Base-by-base conservation (phyloP, 2,329 filamentous ascomycete species). In the Arthrinium phaeospermum region DNA sequence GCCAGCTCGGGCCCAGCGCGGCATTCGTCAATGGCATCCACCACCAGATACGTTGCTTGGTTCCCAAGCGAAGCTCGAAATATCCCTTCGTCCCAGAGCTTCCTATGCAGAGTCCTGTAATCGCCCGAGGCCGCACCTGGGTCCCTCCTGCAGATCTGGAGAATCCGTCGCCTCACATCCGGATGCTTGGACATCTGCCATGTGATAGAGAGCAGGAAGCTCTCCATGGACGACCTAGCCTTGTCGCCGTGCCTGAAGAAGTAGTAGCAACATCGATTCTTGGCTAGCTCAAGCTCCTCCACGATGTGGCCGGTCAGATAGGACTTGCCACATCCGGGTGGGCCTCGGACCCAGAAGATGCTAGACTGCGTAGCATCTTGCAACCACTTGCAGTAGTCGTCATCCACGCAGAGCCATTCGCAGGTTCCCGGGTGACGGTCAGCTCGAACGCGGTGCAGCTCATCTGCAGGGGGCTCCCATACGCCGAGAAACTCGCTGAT, bases 171-270 rank as follows among this genome's bases (percentile, higher is more conserved):
- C 13, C 4, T 4, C 51, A 57, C 51, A 16, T 57, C 51, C 1
- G 51, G 27, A 7, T 57, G 69, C 6, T 47, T 30, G 13, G 80
- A 80, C 80, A 82, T 82, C 70, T 83, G 82, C 49, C 78, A 81
- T 19, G 81, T 79, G 10, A 83, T 68, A 1, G 77, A 78, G 4
- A 78, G 74, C 1, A 83, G 75, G 45, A 77, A 80, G 7, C 46
- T 14, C 53, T 76, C 73, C 1, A 81, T 67, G 4, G 44, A 68
- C 4, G 78, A 78, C 46, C 79, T 81, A 0, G 73, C 72, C 16
- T 71, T 76, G 27, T 82, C 77, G 4, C 77, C 76, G 67, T 79
- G 70, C 49, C 77, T 79, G 74, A 83, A 83, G 73, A 83, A 83
- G 72, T 79, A 82, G 71, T 79, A 83, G 46, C 74, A 76, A 72